Conservation (phyloP, 2,329 filamentous ascomycete genomes). For the Beauveria pseudobassiana region DNA sequence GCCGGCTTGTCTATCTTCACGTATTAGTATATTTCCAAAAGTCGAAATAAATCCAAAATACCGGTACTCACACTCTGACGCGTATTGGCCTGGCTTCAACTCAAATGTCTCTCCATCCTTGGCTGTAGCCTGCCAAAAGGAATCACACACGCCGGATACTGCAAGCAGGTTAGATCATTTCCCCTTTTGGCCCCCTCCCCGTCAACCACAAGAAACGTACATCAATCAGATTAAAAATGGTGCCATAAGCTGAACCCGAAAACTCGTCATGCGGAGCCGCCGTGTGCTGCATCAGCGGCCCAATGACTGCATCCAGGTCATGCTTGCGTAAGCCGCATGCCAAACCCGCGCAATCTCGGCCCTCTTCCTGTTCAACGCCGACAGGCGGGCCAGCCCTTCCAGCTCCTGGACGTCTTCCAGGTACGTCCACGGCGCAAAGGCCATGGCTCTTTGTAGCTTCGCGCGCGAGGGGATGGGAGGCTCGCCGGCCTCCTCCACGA, state of each 20-base stretch:
- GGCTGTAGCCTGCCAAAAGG: slow-evolving; percentile 32
- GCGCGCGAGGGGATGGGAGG: slow-evolving; percentile 8
- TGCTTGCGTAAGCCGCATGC: slow-evolving; percentile 33
- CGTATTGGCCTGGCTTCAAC: slow-evolving; percentile 10
- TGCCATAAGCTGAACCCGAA: slow-evolving; percentile 37
- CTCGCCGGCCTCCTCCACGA: slow-evolving; percentile 10
- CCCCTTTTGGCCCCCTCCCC: neutral
- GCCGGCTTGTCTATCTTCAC: slow-evolving; percentile 30
- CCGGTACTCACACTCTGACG: slow-evolving; percentile 8
- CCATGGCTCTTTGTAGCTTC: neutral
- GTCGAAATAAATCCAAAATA: neutral
- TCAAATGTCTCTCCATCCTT: slow-evolving; percentile 9
- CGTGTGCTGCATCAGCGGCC: slow-evolving; percentile 39
- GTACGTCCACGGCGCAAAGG: neutral
- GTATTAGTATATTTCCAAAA: neutral
- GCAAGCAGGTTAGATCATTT: neutral
- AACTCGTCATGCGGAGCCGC: slow-evolving; percentile 46
- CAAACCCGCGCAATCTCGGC: slow-evolving; percentile 29
- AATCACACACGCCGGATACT: slow-evolving; percentile 45
- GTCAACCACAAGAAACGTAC: slow-evolving; percentile 24
- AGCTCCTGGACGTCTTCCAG: slow-evolving; percentile 18
- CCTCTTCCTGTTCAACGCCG: slow-evolving; percentile 16
- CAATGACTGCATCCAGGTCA: slow-evolving; percentile 42
- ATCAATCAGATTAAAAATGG: slow-evolving; percentile 44
- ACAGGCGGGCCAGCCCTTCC: slow-evolving; percentile 32